Percentiles rank a stretch among this genome's conserved stretches.
Conservation (phyloP, 116 monocot genomes). For the Zostera marina region DNA sequence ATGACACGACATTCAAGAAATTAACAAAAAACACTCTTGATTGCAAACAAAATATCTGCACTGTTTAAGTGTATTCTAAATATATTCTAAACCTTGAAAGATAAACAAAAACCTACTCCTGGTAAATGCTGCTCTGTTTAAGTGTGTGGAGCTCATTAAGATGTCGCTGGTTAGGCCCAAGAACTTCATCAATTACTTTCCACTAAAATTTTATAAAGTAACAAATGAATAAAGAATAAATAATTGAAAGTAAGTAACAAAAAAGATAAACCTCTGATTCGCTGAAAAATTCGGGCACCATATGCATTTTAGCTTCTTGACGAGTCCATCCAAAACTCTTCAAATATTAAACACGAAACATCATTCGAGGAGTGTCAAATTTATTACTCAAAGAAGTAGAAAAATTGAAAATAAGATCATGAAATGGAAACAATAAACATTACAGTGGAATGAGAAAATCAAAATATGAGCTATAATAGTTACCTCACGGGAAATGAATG, state of each 20-base stretch:
- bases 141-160: slow-evolving; percentile 69
- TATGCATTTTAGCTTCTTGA: slow-evolving; percentile 84
- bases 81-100: not conserved
- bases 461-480: not conserved
- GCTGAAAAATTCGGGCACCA: slow-evolving; percentile 78
- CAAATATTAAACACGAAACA: slow-evolving; percentile 2
- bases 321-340: slow-evolving; percentile 90
- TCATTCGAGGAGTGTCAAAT: not conserved
- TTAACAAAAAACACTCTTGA: not conserved
- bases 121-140: slow-evolving; percentile 33
- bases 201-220: slow-evolving; percentile 34
- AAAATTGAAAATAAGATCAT: not conserved
- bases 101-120: slow-evolving; percentile 27
- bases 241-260: not conserved
- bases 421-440: no score
- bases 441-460: not conserved
- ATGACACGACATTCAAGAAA: not conserved
- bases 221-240: no score
- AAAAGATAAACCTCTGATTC: slow-evolving; percentile 49
- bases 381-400: not conserved
- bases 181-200: slow-evolving; percentile 82
- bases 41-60: no score
- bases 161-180: slow-evolving; percentile 81
- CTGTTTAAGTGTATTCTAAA: not conserved
- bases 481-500: slow-evolving; percentile 96